Evolutionary conservation across 805 yeast genomes (phyloP), one percentile per base, ranked within the genome.

Genomic region (Clavispora asparagi): DNA sequence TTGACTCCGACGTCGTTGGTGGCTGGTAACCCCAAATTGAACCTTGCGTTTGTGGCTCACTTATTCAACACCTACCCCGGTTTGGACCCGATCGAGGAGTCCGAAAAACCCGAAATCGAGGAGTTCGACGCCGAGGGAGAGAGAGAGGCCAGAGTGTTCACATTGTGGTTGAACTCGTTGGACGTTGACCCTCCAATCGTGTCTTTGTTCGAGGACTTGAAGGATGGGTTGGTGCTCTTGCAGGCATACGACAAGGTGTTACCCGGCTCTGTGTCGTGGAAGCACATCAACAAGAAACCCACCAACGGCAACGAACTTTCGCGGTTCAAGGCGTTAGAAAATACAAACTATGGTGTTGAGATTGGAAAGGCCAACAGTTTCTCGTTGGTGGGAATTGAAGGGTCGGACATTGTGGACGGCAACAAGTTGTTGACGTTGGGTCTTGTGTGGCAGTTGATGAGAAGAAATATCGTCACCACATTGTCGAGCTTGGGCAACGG

Each of bases 71-170:
- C 96, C 7, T 83, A 88, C 63, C 99, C 99, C 41, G 98, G 99
- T 42, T 78, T 94, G 54, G 98, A 91, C 50, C 98, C 98, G 48
- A 79, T 92, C 53, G 95, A 88, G 61, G 98, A 91, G 68, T 76
- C 73, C 48, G 97, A 92, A 65, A 85, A 83, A 58, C 87, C 94
- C 27, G 98, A 91, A 63, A 88, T 94, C 57, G 99, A 94, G 72
- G 98, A 89, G 56, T 94, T 94, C 61, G 99, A 94, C 64, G 99
- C 99, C 25, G 99, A 94, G 71, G 99, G 99, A 52, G 99, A 94
- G 71, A 87, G 99, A 71, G 99, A 94, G 72, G 99, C 99, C 3
- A 81, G 99, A 67, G 99, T 94, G 11, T 94, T 94, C 71, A 94
- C 99, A 6, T 73, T 94, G 60, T 94, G 99, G 99, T 80, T 94